Percentiles rank a stretch among this genome's conserved stretches.
Evolutionary conservation across 2,329 filamentous ascomycete species (phyloP).

Genomic region (Penicillium sclerotiorum): DNA sequence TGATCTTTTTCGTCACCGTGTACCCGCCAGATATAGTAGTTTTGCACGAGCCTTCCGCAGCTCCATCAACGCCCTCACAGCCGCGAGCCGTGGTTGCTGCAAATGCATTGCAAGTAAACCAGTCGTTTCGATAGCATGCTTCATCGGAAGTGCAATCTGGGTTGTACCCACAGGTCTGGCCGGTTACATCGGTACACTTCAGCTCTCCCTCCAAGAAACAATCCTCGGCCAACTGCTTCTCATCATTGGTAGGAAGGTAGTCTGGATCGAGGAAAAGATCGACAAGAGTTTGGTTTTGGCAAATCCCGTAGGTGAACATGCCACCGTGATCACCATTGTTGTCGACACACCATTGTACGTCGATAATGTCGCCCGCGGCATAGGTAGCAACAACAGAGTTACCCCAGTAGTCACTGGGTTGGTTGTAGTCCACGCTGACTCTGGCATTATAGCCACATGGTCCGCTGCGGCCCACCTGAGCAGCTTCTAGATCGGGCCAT

Average conservation of each 20-base stretch:
- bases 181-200: slow-evolving; percentile 53
- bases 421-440: slow-evolving; percentile 58
- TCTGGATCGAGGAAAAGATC: slow-evolving; percentile 53
- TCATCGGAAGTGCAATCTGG: slow-evolving; percentile 51
- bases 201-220: slow-evolving; percentile 55
- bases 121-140: slow-evolving; percentile 55
- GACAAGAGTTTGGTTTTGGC: slow-evolving; percentile 54
- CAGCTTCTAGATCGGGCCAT: slow-evolving; percentile 53
- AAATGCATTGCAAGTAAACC: slow-evolving; percentile 54
- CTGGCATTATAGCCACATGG: slow-evolving; percentile 59
- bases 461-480: slow-evolving; percentile 52
- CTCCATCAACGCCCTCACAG: slow-evolving; percentile 52
- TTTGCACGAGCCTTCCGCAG: slow-evolving; percentile 49
- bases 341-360: slow-evolving; percentile 60
- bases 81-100: slow-evolving; percentile 14
- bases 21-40: slow-evolving; percentile 59
- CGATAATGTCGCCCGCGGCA: slow-evolving; percentile 48
- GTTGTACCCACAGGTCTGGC: slow-evolving; percentile 54
- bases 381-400: slow-evolving; percentile 48
- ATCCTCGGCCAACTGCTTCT: slow-evolving; percentile 58
- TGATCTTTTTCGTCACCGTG: slow-evolving; percentile 56
- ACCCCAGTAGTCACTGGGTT: slow-evolving; percentile 51
- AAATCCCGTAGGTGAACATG: slow-evolving; percentile 60
- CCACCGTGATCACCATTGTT: slow-evolving; percentile 60
- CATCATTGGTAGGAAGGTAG: slow-evolving; percentile 54